These are phyloP conservation scores for Fraxinus excelsior DNA, from an alignment of 257 asterid species.

Conservation along the genomic window DNA sequence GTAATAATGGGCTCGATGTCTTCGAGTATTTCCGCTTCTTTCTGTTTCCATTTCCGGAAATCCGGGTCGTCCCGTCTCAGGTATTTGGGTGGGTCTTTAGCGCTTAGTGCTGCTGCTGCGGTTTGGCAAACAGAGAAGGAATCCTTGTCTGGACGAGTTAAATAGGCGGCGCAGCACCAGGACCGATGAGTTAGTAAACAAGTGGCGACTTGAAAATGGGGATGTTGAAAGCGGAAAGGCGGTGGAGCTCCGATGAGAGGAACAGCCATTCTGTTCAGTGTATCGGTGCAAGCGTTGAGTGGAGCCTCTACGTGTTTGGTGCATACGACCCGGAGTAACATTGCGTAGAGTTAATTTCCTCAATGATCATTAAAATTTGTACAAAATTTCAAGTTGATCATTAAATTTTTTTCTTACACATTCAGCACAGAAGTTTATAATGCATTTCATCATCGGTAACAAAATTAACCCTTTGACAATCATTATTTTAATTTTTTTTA, in stretches of 20 bases:
- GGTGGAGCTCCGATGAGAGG: conserved; percentile 56
- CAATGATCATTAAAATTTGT: too few species aligned
- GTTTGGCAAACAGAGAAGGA: conserved; percentile 22
- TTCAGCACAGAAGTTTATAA: too few species aligned
- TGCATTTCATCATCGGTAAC: too few species aligned
- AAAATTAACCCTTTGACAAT: too few species aligned
- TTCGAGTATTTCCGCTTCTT: conserved; percentile 62
- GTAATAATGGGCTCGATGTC: conserved; percentile 66
- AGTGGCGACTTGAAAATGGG: conserved; percentile 25
- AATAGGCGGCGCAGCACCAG: conserved; percentile 42
- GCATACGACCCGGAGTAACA: too few species aligned
- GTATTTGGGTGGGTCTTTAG: conserved; percentile 39
- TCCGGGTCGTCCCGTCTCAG: conserved; percentile 51
- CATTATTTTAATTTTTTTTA: too few species aligned
- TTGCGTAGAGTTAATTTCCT: too few species aligned
- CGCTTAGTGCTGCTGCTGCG: conserved; percentile 3
- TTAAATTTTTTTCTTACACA: too few species aligned
- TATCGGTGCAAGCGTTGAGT: too few species aligned
- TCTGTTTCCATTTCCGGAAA: conserved; percentile 64
- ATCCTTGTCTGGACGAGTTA: conserved; percentile 33
- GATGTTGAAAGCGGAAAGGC: conserved; percentile 49
- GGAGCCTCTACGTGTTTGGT: too few species aligned
- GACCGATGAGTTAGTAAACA: conserved; percentile 36
- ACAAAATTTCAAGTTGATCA: too few species aligned
- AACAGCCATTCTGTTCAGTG: conserved; percentile 41